Conservation (phyloP, 2,329 filamentous ascomycete genomes). For the Emergomyces africanus region DNA sequence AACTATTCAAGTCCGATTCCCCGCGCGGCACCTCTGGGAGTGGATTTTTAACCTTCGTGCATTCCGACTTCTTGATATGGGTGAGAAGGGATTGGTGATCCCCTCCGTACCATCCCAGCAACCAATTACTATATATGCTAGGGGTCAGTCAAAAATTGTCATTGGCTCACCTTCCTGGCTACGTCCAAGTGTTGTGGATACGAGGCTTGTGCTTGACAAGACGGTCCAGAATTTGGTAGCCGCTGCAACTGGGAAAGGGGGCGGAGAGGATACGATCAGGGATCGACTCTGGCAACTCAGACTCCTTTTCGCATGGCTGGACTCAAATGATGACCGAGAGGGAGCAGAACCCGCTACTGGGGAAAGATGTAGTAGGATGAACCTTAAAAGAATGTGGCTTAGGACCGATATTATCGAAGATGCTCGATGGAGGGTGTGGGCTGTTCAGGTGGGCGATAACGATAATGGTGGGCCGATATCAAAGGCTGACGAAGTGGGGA, state of each 20-base stretch:
- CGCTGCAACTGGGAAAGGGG: slow-evolving; percentile 20
- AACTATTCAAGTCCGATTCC: slow-evolving; percentile 17
- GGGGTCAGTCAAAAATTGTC: slow-evolving; percentile 28
- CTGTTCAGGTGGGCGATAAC: slow-evolving; percentile 21
- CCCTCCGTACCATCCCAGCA: slow-evolving; percentile 27
- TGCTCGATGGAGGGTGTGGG: slow-evolving; percentile 30
- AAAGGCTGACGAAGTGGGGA: not conserved
- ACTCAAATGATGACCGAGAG: slow-evolving; percentile 27
- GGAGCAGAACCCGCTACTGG: slow-evolving; percentile 23
- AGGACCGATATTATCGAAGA: slow-evolving; percentile 28
- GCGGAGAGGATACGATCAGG: slow-evolving; percentile 33
- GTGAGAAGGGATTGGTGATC: slow-evolving; percentile 55
- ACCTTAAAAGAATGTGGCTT: slow-evolving; percentile 24
- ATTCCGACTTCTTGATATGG: slow-evolving; percentile 44
- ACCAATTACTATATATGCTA: slow-evolving; percentile 13
- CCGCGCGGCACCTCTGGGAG: slow-evolving; percentile 43
- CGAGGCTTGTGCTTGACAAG: slow-evolving; percentile 52
- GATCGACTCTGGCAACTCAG: slow-evolving; percentile 51
- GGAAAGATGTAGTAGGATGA: slow-evolving; percentile 13
- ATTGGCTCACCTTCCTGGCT: slow-evolving; percentile 37
- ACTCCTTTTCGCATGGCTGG: slow-evolving; percentile 55
- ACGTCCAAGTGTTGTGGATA: slow-evolving; percentile 54
- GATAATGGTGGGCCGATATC: not conserved
- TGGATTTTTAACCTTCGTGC: slow-evolving; percentile 59
- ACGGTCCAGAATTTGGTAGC: slow-evolving; percentile 25